These are phyloP conservation scores for Aspergillus sp. DNA, from an alignment of 2,329 filamentous ascomycete genomes.

Conservation along the genomic window DNA sequence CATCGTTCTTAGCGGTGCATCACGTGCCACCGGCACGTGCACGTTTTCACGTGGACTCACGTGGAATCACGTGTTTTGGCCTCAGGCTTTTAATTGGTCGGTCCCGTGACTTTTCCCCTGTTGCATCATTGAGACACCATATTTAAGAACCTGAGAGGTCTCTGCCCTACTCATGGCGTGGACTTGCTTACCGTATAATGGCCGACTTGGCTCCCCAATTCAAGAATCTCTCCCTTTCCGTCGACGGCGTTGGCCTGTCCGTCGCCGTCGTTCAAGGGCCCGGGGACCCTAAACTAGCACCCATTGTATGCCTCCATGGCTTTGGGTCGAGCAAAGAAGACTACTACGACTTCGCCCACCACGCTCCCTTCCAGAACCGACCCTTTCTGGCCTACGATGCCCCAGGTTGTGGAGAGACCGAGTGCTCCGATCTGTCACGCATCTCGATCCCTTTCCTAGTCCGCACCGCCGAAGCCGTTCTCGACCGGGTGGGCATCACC, in stretches of 20 bases:
- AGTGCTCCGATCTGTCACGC: conserved; percentile 11
- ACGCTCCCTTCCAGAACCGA: conserved; percentile 10
- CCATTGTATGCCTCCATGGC: conserved; percentile 20
- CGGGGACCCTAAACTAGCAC: conserved; percentile 6
- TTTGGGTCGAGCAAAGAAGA: conserved; percentile 23
- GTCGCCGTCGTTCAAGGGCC: conserved; percentile 13
- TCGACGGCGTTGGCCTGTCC: conserved; percentile 14
- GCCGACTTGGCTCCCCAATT: not conserved
- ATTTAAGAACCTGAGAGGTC: not conserved
- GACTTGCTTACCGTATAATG: too few relatives aligned
- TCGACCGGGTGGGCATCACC: conserved; percentile 13
- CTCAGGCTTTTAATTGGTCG: not conserved
- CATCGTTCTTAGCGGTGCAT: not conserved
- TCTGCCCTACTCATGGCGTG: too few relatives aligned
- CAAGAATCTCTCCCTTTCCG: conserved; percentile 7
- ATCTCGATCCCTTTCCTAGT: conserved; percentile 20
- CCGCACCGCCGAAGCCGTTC: conserved; percentile 13
- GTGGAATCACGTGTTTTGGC: not conserved
- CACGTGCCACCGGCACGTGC: too few relatives aligned
- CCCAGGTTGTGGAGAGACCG: conserved; percentile 17
- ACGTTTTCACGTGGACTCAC: too few relatives aligned
- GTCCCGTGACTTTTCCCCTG: not conserved
- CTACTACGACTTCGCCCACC: conserved; percentile 12
- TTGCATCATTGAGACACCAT: not conserved
- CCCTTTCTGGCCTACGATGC: conserved; percentile 18